Base-by-base conservation (phyloP, 129 eudicot genomes). In the Tanacetum coccineum region DNA sequence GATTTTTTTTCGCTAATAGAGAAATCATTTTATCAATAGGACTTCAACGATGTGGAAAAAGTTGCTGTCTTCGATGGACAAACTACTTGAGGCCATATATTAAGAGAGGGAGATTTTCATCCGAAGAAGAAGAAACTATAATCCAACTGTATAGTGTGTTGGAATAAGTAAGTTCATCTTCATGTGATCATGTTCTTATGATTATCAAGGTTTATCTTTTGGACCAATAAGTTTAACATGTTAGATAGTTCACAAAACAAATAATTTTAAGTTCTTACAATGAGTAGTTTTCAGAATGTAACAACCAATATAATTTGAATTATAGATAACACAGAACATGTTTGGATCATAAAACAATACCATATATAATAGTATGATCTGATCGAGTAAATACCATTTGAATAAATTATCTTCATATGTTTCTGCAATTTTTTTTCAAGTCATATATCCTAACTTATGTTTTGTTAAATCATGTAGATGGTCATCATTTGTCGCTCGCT, bases 21-120 rank as follows among this genome's bases (percentile, higher is more conserved):
- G 58, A 50, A 48, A 30, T 2, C 0, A 1, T 55, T 69, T 42
- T 5, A 6, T 62, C 3, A 9, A 13, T 46, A 88, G 96, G 87
- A 59, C 96, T 89, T 76, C 85, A 85, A 70, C 77, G 96, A 67
- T 85, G 90, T 66, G 89, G 94, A 47, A 85, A 89, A 75, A 87
- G 95, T 58, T 87, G 95, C 72, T 87, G 95, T 9, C 90, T 87
- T 61, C 81, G 95, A 15, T 89, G 96, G 96, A 85, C 94, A 0
- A 89, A 89, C 64, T 89, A 89, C 77, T 51, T 89, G 75, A 85
- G 93, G 81, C 96, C 96, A 9, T 94, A 89, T 79, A 89, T 89
- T 62, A 89, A 85, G 79, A 83, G 94, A 75, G 93, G 96, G 28
- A 79, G 96, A 71, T 89, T 89, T 61, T 81, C 94, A 4, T 89